phyloP scores from a whole-genome alignment of 1,284 basidiomycete genomes.

The Papiliotrema flavescens region DNA sequence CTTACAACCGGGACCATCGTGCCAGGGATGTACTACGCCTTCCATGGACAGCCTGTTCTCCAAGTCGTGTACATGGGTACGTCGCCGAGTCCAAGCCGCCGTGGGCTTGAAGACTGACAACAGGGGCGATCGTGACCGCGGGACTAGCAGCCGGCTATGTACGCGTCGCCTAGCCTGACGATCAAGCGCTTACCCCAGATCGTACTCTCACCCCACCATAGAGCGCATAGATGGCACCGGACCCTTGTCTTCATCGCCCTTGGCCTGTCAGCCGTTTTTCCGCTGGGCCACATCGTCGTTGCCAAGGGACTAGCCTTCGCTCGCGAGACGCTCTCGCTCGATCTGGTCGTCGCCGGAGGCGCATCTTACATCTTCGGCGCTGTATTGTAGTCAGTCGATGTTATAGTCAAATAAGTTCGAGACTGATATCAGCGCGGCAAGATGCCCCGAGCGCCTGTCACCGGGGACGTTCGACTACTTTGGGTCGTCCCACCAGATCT shows the following conservation, averaged over 20 bases:
- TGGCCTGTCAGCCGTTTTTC: slow-evolving; percentile 69
- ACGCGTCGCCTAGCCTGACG: slow-evolving; percentile 7
- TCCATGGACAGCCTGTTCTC: slow-evolving; percentile 41
- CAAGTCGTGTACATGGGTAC: slow-evolving; percentile 53
- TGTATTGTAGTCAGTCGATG: slow-evolving; percentile 65
- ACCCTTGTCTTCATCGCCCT: slow-evolving; percentile 76
- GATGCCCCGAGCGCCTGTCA: slow-evolving; percentile 72
- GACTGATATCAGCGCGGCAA: slow-evolving; percentile 60
- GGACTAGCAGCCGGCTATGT: slow-evolving; percentile 32
- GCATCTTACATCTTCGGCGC: slow-evolving; percentile 68
- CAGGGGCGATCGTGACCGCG: slow-evolving; percentile 24
- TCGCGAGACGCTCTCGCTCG: slow-evolving; percentile 62
- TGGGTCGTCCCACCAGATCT: slow-evolving; percentile 74
- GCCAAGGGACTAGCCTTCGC: slow-evolving; percentile 60
- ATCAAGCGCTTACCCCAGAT: slow-evolving; percentile 52
- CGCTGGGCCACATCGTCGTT: slow-evolving; percentile 63
- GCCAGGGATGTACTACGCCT: slow-evolving; percentile 55
- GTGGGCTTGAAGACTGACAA: background rate
- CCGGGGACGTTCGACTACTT: slow-evolving; percentile 80
- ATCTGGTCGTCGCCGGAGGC: slow-evolving; percentile 66
- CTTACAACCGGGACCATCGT: slow-evolving; percentile 73
- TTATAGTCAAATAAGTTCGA: background rate
- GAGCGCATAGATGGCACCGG: slow-evolving; percentile 69
- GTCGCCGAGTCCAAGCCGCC: slow-evolving; percentile 25
- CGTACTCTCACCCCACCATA: slow-evolving; percentile 74